Conservation (phyloP, 148 eudicot species). For the Drosera capensis region DNA sequence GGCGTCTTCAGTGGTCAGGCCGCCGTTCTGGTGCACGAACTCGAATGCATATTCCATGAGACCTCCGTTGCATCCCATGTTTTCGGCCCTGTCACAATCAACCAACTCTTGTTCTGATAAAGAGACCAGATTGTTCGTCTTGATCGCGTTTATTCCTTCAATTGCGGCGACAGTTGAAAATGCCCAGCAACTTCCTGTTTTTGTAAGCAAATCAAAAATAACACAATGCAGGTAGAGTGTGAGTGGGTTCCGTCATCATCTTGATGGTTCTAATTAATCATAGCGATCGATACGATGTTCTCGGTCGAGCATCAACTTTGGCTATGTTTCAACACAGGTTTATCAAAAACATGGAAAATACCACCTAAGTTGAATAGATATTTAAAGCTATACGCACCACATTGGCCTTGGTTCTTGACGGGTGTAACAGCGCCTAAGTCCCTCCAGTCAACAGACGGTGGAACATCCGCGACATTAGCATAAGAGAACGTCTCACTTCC, state of each 20-base stretch:
- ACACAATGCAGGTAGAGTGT: too few species aligned
- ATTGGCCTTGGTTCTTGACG: conserved; percentile 83
- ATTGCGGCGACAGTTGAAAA: conserved; percentile 72
- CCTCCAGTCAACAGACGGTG: conserved; percentile 76
- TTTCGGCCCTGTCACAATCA: conserved; percentile 63
- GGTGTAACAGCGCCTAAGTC: conserved; percentile 56
- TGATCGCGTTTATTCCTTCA: conserved; percentile 86
- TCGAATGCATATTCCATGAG: conserved; percentile 74
- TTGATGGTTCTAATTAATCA: too few species aligned
- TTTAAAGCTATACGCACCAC: conserved; percentile 34
- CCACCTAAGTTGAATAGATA: background rate
- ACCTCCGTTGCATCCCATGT: conserved; percentile 79
- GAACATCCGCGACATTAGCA: conserved; percentile 31
- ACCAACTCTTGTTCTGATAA: conserved; percentile 86
- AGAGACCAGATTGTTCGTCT: conserved; percentile 56
- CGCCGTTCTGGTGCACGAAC: conserved; percentile 52
- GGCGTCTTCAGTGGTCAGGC: conserved; percentile 39
- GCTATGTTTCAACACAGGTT: too few species aligned
- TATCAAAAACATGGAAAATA: too few species aligned
- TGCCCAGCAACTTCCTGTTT: conserved; percentile 99
- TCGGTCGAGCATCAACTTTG: too few species aligned
- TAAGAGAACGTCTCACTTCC: conserved; percentile 38
- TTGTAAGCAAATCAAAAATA: too few species aligned
- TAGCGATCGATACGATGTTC: too few species aligned
- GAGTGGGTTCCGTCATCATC: too few species aligned